Conservation (phyloP, 148 eudicot species). For the Selenicereus undatus region DNA sequence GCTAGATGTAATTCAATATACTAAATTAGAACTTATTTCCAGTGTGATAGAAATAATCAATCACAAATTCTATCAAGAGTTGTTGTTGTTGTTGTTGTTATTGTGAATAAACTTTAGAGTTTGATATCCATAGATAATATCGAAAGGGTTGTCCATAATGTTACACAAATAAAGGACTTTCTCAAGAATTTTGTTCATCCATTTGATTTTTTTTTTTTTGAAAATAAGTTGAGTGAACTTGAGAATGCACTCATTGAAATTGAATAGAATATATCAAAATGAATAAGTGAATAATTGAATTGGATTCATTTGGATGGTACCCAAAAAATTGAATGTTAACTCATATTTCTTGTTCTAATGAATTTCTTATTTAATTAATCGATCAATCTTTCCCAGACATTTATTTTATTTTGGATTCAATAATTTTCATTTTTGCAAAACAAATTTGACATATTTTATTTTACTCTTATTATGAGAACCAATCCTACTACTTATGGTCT, state of each 20-base stretch:
- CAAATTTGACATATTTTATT: neutral
- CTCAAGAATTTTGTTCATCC: neutral
- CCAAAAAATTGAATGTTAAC: neutral
- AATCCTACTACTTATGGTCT: neutral
- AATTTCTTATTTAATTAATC: neutral
- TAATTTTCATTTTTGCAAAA: conserved; percentile 1
- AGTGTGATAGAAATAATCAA: too few species aligned
- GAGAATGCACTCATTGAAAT: neutral
- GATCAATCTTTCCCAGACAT: neutral
- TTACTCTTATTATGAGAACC: conserved; percentile 3
- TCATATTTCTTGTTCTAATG: neutral
- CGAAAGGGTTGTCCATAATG: too few species aligned
- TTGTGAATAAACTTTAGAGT: too few species aligned
- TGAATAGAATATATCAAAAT: neutral
- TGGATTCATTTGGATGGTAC: neutral
- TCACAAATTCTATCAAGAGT: too few species aligned
- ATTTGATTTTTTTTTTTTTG: neutral
- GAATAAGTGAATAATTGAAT: neutral
- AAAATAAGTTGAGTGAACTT: neutral
- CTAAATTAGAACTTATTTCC: too few species aligned
- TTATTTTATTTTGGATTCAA: neutral
- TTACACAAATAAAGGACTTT: neutral
- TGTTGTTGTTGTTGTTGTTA: too few species aligned
- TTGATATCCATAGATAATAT: too few species aligned
- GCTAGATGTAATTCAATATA: too few species aligned